Conservation (phyloP, 1,284 basidiomycete genomes). For the Boletellus deceptivus region DNA sequence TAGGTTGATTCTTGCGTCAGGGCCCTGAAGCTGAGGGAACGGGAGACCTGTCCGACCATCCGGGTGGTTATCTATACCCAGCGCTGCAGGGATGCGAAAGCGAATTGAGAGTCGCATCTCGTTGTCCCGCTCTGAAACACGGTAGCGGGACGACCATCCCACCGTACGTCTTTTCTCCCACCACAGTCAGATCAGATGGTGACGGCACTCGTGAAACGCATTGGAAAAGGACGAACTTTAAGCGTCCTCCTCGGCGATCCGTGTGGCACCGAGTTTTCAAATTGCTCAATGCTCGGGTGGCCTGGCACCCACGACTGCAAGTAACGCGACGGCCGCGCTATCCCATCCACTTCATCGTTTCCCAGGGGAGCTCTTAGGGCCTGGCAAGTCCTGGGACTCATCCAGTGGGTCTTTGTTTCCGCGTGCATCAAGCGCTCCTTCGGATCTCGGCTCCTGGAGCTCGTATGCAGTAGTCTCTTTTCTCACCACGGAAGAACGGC, state of each 20-base stretch:
- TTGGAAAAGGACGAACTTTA: not conserved
- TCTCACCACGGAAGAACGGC: conserved; percentile 20
- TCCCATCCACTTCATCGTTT: not conserved
- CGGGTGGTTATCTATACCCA: too few species aligned
- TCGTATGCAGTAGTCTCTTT: conserved; percentile 3
- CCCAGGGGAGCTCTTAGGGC: not conserved
- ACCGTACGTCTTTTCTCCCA: not conserved
- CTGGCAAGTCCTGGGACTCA: conserved; percentile 4
- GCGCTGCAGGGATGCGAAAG: not conserved
- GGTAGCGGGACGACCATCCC: not conserved
- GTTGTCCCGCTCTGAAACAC: not conserved
- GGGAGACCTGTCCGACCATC: too few species aligned
- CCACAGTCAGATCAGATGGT: not conserved
- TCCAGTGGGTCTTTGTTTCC: not conserved
- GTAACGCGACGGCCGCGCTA: not conserved
- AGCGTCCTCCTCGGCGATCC: conserved; percentile 4
- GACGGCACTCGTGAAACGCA: not conserved
- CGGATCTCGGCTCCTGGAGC: not conserved
- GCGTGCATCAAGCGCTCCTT: not conserved
- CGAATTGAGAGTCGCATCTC: not conserved
- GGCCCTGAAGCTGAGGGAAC: too few species aligned
- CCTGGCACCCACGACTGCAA: conserved; percentile 1
- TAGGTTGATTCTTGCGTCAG: too few species aligned
- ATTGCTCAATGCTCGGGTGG: not conserved
- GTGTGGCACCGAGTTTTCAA: conserved; percentile 6